A percentile compares a stretch with the other conserved stretches of the same genome.
phyloP scores from a whole-genome alignment of 495 filamentous ascomycete genomes.

The Tuber indicum region DNA sequence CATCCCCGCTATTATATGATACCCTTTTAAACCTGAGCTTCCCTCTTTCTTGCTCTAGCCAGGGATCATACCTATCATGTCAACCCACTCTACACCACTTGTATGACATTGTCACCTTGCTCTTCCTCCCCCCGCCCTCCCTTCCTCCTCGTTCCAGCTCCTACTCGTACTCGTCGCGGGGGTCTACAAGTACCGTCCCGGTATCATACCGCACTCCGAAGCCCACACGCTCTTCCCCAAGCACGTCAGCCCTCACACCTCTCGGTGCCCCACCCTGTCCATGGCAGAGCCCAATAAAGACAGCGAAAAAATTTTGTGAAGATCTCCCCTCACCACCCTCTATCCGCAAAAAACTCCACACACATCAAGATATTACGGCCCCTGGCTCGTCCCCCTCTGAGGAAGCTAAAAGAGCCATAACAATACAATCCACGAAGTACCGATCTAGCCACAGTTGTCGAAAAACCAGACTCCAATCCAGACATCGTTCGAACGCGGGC shows the following conservation, averaged over 20 bases:
- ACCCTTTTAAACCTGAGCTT: background rate
- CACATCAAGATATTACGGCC: background rate
- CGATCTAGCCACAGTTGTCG: background rate
- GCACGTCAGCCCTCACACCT: background rate
- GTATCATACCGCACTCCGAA: background rate
- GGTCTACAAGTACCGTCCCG: background rate
- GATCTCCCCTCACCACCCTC: background rate
- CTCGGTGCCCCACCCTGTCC: background rate
- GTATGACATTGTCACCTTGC: background rate
- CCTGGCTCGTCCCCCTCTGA: background rate
- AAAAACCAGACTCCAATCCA: background rate
- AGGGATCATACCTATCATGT: slow-evolving; percentile 1
- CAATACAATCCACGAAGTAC: background rate
- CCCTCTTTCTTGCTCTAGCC: background rate
- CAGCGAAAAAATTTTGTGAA: background rate
- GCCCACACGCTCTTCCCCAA: background rate
- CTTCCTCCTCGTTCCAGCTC: background rate
- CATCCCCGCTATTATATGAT: background rate
- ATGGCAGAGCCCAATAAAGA: background rate
- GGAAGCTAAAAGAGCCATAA: background rate
- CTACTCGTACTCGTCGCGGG: background rate
- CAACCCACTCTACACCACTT: background rate
- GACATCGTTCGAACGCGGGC: background rate
- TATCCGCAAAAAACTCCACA: background rate
- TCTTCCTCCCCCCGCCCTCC: background rate